Percentiles rank a stretch among this genome's conserved stretches.
Evolutionary conservation across 768 basidiomycete genomes (phyloP).

Genomic region (Boletus sp.): DNA sequence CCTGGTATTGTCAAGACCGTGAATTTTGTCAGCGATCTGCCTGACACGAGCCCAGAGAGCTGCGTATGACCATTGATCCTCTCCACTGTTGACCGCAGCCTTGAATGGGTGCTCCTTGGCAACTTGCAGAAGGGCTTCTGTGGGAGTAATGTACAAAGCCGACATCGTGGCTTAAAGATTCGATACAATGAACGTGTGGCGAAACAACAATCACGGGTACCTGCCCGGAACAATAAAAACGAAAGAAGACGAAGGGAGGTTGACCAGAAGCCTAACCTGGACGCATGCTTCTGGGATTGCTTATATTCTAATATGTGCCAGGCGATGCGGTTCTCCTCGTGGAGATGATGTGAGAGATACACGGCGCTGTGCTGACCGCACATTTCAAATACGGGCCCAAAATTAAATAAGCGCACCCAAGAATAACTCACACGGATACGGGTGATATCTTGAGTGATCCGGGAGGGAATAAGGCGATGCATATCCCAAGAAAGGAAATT

Average conservation of each 20-base stretch:
- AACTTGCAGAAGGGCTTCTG: slow-evolving; percentile 31
- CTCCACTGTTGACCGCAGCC: slow-evolving; percentile 20
- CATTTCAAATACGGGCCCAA: background rate
- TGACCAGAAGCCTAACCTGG: slow-evolving; percentile 21
- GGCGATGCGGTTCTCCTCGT: background rate
- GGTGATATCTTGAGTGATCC: background rate
- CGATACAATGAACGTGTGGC: slow-evolving; percentile 5
- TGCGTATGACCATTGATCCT: slow-evolving; percentile 29
- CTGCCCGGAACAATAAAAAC: slow-evolving; percentile 16
- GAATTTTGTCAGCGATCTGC: slow-evolving; percentile 23
- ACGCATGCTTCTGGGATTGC: background rate
- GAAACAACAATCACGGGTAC: slow-evolving; percentile 10
- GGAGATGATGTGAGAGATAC: slow-evolving; percentile 2
- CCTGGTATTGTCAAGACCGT: slow-evolving; percentile 12
- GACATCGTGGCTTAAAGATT: slow-evolving; percentile 9
- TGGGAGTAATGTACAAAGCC: slow-evolving; percentile 22
- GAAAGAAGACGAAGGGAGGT: slow-evolving; percentile 17
- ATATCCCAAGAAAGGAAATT: no score
- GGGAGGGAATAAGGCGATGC: no score
- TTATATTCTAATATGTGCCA: slow-evolving; percentile 8
- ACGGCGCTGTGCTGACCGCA: background rate
- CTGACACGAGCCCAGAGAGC: slow-evolving; percentile 32
- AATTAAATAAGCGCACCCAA: background rate
- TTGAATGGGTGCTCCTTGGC: slow-evolving; percentile 27
- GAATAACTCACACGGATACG: background rate